These are phyloP conservation scores for Monosporascus sp. DNA, from an alignment of 2,329 filamentous ascomycete species.

Conservation along the genomic window DNA sequence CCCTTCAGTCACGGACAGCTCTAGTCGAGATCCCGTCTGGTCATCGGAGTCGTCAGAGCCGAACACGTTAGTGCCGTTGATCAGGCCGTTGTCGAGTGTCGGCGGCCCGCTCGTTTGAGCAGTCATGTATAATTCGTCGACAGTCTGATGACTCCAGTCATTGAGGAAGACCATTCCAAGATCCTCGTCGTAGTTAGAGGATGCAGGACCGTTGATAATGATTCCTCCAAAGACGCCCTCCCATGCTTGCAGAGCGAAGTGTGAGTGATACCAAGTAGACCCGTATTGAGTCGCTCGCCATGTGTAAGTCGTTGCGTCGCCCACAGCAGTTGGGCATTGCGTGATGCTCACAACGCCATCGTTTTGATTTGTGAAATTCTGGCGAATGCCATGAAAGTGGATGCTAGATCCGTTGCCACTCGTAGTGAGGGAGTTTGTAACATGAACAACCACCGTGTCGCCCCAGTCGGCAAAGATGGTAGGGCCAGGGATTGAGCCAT, in stretches of 20 bases:
- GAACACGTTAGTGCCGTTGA: constrained; percentile 29
- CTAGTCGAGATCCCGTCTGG: constrained; percentile 28
- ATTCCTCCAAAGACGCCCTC: constrained; percentile 57
- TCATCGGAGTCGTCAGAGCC: not conserved
- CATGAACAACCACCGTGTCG: constrained; percentile 42
- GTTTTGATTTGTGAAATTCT: constrained; percentile 43
- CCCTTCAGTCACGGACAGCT: constrained; percentile 33
- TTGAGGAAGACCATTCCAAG: constrained; percentile 53
- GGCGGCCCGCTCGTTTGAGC: constrained; percentile 28
- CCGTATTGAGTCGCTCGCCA: constrained; percentile 52
- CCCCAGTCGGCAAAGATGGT: constrained; percentile 44
- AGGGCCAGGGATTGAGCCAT: constrained; percentile 21
- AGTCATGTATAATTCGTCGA: constrained; percentile 29
- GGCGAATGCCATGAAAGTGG: constrained; percentile 59
- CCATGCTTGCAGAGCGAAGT: constrained; percentile 43
- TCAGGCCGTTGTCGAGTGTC: constrained; percentile 35
- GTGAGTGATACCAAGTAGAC: constrained; percentile 56
- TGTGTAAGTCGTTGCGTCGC: constrained; percentile 48
- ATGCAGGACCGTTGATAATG: constrained; percentile 55
- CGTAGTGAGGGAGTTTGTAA: constrained; percentile 42
- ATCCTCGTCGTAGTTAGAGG: constrained; percentile 57
- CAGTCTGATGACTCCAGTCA: constrained; percentile 50
- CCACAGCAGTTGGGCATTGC: constrained; percentile 46
- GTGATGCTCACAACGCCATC: constrained; percentile 51
- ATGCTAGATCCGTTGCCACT: constrained; percentile 55